These are phyloP conservation scores for Exophiala bonariae DNA, from an alignment of 2,329 filamentous ascomycete genomes.

Conservation along the genomic window DNA sequence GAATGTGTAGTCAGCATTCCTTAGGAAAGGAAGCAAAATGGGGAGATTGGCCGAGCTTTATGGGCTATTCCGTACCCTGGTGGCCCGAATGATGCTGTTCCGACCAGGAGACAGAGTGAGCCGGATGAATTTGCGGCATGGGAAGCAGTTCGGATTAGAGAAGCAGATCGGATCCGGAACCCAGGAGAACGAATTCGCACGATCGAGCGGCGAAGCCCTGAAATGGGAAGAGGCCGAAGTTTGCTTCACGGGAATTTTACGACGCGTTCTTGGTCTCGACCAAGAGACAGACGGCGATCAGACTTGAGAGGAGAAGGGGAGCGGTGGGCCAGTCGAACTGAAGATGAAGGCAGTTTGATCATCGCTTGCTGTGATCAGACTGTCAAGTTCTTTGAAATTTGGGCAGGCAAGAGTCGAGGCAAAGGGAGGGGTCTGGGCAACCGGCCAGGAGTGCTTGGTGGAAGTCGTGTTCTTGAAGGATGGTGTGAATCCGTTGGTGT, in stretches of 20 bases:
- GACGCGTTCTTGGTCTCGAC: constrained; percentile 4
- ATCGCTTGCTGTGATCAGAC: constrained; percentile 89
- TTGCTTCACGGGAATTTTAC: background rate
- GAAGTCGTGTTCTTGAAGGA: constrained; percentile 81
- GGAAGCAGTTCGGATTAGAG: constrained; percentile 22
- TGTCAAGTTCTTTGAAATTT: constrained; percentile 95
- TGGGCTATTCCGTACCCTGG: constrained; percentile 86
- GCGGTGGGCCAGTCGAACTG: constrained; percentile 56
- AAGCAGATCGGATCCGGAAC: constrained; percentile 6
- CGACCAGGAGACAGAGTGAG: constrained; percentile 11
- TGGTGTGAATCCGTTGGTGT: constrained; percentile 73
- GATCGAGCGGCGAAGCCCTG: too few species aligned
- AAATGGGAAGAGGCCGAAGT: background rate
- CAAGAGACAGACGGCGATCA: constrained; percentile 8
- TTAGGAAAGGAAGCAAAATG: constrained; percentile 54
- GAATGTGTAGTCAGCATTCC: constrained; percentile 80
- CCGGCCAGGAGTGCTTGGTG: constrained; percentile 65
- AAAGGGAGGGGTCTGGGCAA: constrained; percentile 41
- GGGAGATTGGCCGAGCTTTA: constrained; percentile 59
- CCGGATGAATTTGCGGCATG: constrained; percentile 20
- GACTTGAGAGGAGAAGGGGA: constrained; percentile 47
- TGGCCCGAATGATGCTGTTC: constrained; percentile 47
- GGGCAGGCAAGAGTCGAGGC: constrained; percentile 65
- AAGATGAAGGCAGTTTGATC: constrained; percentile 79
- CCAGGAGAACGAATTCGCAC: too few species aligned